Conservation (phyloP, 2,329 filamentous ascomycete genomes). For the Alternaria consortialis region DNA sequence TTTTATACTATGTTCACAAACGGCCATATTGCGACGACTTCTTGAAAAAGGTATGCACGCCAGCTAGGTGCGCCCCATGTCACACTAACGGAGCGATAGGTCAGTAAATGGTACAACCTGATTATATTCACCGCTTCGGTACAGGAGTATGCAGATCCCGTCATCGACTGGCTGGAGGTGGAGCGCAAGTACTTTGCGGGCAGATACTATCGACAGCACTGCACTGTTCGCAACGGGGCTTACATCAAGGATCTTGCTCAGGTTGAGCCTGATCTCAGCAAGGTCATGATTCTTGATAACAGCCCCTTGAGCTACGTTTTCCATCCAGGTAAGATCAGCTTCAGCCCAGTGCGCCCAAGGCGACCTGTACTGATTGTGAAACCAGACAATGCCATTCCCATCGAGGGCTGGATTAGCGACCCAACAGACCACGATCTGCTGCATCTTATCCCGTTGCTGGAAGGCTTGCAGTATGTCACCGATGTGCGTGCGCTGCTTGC, state of each 20-base stretch:
- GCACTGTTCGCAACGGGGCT: slow-evolving; percentile 91
- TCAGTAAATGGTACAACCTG: slow-evolving; percentile 98
- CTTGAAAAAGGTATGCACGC: slow-evolving; percentile 73
- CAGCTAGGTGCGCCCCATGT: slow-evolving; percentile 4
- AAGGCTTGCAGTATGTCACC: slow-evolving; percentile 94
- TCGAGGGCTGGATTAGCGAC: slow-evolving; percentile 99
- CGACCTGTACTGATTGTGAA: slow-evolving; percentile 21
- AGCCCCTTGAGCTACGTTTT: slow-evolving; percentile 98
- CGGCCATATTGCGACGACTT: slow-evolving; percentile 97
- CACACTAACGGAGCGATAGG: slow-evolving; percentile 56
- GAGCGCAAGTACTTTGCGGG: slow-evolving; percentile 96
- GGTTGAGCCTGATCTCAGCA: slow-evolving; percentile 95
- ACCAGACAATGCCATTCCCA: slow-evolving; percentile 96
- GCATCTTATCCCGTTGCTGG: slow-evolving; percentile 89
- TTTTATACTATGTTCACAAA: slow-evolving; percentile 98
- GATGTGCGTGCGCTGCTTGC: slow-evolving; percentile 92
- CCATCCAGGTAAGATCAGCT: slow-evolving; percentile 78
- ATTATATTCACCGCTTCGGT: slow-evolving; percentile 97
- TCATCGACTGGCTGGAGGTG: slow-evolving; percentile 97
- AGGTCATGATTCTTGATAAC: slow-evolving; percentile 98
- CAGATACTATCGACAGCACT: slow-evolving; percentile 95
- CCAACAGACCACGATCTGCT: slow-evolving; percentile 95
- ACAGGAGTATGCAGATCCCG: slow-evolving; percentile 97
- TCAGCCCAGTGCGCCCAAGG: not conserved
- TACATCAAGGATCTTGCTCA: slow-evolving; percentile 98